Evolutionary conservation across 2,329 filamentous ascomycete species (phyloP).

Genomic region (Aureobasidium sp.): DNA sequence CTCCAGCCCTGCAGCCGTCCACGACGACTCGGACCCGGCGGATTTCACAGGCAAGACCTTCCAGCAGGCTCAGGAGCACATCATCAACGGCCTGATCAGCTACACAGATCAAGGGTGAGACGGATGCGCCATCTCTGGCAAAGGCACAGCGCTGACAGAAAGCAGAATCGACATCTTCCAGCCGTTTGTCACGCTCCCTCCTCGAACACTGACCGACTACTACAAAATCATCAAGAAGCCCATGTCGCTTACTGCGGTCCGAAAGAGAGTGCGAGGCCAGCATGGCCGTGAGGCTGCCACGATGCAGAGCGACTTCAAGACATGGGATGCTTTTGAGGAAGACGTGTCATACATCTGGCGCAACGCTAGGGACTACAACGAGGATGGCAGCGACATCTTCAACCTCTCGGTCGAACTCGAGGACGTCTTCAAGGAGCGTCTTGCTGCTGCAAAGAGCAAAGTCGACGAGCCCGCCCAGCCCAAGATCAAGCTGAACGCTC

Average conservation of each 20-base stretch:
- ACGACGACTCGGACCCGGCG: slow-evolving; percentile 6
- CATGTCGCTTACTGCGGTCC: slow-evolving; percentile 67
- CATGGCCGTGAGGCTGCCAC: slow-evolving; percentile 59
- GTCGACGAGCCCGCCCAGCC: slow-evolving; percentile 67
- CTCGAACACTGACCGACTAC: slow-evolving; percentile 72
- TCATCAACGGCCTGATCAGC: slow-evolving; percentile 65
- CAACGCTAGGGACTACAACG: slow-evolving; percentile 85
- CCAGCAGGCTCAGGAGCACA: slow-evolving; percentile 79
- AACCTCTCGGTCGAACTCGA: slow-evolving; percentile 70
- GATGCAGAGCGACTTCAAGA: slow-evolving; percentile 63
- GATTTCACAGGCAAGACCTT: slow-evolving; percentile 68
- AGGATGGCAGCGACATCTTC: slow-evolving; percentile 82
- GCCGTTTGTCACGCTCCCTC: slow-evolving; percentile 72
- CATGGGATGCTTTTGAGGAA: slow-evolving; percentile 74
- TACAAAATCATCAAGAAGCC: slow-evolving; percentile 78
- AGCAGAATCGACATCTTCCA: slow-evolving; percentile 62
- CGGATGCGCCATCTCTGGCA: not conserved
- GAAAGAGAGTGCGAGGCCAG: slow-evolving; percentile 69
- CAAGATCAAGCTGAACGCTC: slow-evolving; percentile 75
- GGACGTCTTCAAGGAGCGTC: slow-evolving; percentile 60
- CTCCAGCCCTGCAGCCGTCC: not conserved
- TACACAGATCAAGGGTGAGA: slow-evolving; percentile 61
- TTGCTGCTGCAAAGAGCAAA: slow-evolving; percentile 64
- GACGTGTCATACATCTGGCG: slow-evolving; percentile 76
- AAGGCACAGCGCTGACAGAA: slow-evolving; percentile 18